These are phyloP conservation scores for Spathaspora boniae DNA, from an alignment of 805 yeast genomes.

Conservation along the genomic window DNA sequence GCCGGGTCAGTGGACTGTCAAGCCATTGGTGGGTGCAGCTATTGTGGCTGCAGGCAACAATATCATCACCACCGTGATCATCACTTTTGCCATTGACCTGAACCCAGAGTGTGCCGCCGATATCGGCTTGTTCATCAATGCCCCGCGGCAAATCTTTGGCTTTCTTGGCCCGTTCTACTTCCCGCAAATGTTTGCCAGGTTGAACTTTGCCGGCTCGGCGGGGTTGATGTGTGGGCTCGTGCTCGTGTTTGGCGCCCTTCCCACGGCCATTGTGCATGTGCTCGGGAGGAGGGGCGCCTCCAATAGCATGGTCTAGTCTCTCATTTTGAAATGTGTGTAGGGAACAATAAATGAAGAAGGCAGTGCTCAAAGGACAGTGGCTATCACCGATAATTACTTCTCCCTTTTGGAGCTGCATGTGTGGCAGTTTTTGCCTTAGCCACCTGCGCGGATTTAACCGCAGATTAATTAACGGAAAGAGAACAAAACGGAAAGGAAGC, in stretches of 20 bases:
- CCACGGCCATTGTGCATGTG: slow-evolving; percentile 4
- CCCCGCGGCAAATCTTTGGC: slow-evolving; percentile 19
- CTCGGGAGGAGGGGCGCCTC: slow-evolving; percentile 7
- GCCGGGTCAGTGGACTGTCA: slow-evolving; percentile 17
- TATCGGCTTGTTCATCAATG: slow-evolving; percentile 17
- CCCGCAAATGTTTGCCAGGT: slow-evolving; percentile 19
- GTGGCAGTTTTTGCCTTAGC: no score
- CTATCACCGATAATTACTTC: no score
- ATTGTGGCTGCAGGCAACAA: slow-evolving; percentile 22
- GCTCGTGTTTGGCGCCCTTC: slow-evolving; percentile 5
- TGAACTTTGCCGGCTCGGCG: slow-evolving; percentile 11
- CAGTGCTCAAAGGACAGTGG: no score
- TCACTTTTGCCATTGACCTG: slow-evolving; percentile 19
- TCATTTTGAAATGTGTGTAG: no score
- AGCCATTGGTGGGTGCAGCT: slow-evolving; percentile 21
- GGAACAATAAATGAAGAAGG: no score
- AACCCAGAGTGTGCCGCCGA: slow-evolving; percentile 16
- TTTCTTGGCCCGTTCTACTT: slow-evolving; percentile 26
- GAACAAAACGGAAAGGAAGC: no score
- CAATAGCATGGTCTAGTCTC: no score
- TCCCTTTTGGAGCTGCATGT: no score
- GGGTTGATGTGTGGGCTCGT: slow-evolving; percentile 11
- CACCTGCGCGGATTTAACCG: no score
- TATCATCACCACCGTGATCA: slow-evolving; percentile 19
- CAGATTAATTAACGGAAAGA: no score